Percentiles rank a stretch among this genome's conserved stretches.
These are phyloP conservation scores for Mariannaea elegans DNA, from an alignment of 2,329 filamentous ascomycete species.

Conservation along the genomic window DNA sequence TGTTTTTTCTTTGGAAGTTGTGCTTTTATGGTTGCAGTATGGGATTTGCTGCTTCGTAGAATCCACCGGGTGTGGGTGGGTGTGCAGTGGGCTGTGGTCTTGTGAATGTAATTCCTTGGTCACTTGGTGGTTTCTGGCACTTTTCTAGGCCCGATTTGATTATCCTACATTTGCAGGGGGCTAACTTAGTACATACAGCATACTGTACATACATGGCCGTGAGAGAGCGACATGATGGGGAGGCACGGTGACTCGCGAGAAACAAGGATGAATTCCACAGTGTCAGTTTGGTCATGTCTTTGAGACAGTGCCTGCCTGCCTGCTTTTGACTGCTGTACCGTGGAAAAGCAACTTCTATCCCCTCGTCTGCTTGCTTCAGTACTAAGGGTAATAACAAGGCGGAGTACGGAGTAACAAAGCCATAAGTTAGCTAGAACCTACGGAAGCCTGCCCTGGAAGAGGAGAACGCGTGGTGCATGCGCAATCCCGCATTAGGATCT, in stretches of 20 bases:
- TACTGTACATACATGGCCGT: too few relatives aligned
- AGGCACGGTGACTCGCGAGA: too few relatives aligned
- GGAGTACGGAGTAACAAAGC: too few relatives aligned
- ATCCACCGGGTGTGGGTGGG: neutral
- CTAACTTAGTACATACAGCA: neutral
- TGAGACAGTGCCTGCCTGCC: too few relatives aligned
- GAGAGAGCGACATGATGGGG: too few relatives aligned
- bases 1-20: neutral
- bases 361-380: too few relatives aligned
- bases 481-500: constrained; percentile 26
- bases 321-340: too few relatives aligned
- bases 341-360: too few relatives aligned
- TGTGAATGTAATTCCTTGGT: constrained; percentile 1
- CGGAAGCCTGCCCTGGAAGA: neutral
- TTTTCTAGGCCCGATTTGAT: neutral
- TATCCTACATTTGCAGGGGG: neutral
- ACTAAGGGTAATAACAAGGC: too few relatives aligned
- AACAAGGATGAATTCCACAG: too few relatives aligned
- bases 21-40: neutral
- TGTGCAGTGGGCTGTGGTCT: constrained; percentile 6
- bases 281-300: too few relatives aligned
- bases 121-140: neutral
- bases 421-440: neutral
- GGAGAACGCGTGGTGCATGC: constrained; percentile 33
- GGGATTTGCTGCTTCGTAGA: neutral